Evolutionary conservation across 1,284 basidiomycete species (phyloP).

Genomic region (Trichosporon sp.): DNA sequence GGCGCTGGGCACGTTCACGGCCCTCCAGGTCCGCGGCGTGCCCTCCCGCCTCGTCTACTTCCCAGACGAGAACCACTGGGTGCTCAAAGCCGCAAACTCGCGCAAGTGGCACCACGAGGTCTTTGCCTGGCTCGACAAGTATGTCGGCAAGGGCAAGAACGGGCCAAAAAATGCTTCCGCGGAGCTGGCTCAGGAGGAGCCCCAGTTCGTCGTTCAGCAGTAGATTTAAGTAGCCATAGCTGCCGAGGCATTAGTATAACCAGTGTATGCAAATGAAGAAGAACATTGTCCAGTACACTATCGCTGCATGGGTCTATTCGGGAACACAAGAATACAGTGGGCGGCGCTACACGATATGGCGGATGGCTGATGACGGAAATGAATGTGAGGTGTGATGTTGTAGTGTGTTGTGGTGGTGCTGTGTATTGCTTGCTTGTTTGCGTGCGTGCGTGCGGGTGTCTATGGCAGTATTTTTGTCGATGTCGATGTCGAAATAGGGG

Average conservation of each 20-base stretch:
- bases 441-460: background rate
- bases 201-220: background rate
- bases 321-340: conserved; percentile 13
- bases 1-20: conserved; percentile 65
- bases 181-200: background rate
- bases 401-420: background rate
- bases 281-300: background rate
- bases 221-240: background rate
- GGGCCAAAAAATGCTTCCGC: background rate
- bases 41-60: conserved; percentile 84
- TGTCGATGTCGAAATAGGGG: background rate
- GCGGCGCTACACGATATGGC: conserved; percentile 9
- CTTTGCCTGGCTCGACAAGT: conserved; percentile 80
- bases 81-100: conserved; percentile 56
- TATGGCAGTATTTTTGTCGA: background rate
- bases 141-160: conserved; percentile 60
- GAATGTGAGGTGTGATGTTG: background rate
- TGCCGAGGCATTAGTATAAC: too few species aligned
- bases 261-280: background rate
- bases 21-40: conserved; percentile 61
- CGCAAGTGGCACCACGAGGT: conserved; percentile 74
- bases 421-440: background rate
- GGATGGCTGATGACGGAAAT: conserved; percentile 1
- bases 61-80: conserved; percentile 93
- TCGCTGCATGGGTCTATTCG: conserved; percentile 14